Evolutionary conservation across 495 filamentous ascomycete genomes (phyloP), one percentile per base, ranked within the genome.

Genomic region (Aspergillus kassunensis): DNA sequence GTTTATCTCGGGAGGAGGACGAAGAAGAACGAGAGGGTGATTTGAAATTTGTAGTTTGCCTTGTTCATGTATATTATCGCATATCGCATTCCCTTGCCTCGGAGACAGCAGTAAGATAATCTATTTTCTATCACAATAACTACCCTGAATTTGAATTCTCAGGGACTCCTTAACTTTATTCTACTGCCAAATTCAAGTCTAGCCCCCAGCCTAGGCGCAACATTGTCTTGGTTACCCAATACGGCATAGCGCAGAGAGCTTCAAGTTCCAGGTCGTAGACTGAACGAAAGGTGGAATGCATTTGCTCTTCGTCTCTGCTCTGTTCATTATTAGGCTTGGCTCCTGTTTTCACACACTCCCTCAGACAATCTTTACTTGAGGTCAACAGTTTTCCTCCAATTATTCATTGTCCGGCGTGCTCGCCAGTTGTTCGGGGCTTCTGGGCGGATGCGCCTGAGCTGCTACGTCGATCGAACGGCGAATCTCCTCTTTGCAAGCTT

Each of bases 391-490:
- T 36, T 7, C 10, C 6, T 40, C 30, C 6, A 12, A 39, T 30
- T 47, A n/a, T 43, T 42, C 13, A 25, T 19, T n/a, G 41, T 37
- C 24, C 19, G 10, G 33, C 40, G 42, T 21, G 44, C 39, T 48
- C 18, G 15, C 55, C 31, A 39, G 18, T 21, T 45, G 40, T 40
- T 49, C 23, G 31, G 45, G 43, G 58, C 61, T 62, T 64, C 57
- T 56, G 58, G 55, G 59, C 60, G 61, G 59, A 70, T 70, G 69
- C 67, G 68, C 64, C 63, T 61, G 59, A 66, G 63, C 60, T 58
- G 56, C 65, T 66, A 60, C 63, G 64, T 59, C 56, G 44, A 59
- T 55, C 37, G 56, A 61, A 53, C 52, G 64, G 63, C 63, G 56
- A 57, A 58, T 46, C 50, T 55, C 59, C 43, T 45, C 44, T 51